Conservation (phyloP, 495 filamentous ascomycete species). For the Penicillium verhagenii region DNA sequence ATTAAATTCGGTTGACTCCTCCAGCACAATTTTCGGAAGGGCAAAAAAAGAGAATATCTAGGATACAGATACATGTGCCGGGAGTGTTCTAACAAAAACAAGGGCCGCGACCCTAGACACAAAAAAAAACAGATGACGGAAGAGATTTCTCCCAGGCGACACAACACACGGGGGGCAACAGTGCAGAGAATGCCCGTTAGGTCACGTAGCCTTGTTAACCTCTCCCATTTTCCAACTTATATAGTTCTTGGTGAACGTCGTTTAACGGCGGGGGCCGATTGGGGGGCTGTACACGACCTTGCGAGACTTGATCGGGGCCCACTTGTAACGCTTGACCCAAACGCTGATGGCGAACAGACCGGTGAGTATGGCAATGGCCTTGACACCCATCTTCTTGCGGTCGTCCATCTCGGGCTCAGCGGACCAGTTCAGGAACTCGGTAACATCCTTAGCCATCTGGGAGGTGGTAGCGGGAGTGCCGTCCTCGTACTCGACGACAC, state of each 20-base stretch:
- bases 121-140: slow-evolving; percentile 28
- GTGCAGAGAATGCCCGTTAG: slow-evolving; percentile 29
- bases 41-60: slow-evolving; percentile 47
- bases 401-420: slow-evolving; percentile 99
- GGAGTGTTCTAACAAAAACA: slow-evolving; percentile 48
- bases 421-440: slow-evolving; percentile 98
- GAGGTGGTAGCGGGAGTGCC: slow-evolving; percentile 89
- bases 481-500: slow-evolving; percentile 98
- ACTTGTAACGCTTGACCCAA: slow-evolving; percentile 99
- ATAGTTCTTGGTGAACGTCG: slow-evolving; percentile 26
- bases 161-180: slow-evolving; percentile 25
- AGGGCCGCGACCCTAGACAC: slow-evolving; percentile 33
- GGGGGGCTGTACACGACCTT: slow-evolving; percentile 88
- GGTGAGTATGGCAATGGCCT: slow-evolving; percentile 75
- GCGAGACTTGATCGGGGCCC: slow-evolving; percentile 89
- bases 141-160: slow-evolving; percentile 24
- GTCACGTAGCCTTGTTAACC: slow-evolving; percentile 29
- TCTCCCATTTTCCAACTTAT: slow-evolving; percentile 38
- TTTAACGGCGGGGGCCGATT: slow-evolving; percentile 45
- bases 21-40: slow-evolving; percentile 45
- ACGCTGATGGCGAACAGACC: slow-evolving; percentile 83
- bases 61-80: slow-evolving; percentile 51
- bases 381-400: slow-evolving; percentile 99
- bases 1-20: slow-evolving; percentile 39
- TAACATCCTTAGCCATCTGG: slow-evolving; percentile 99